Evolutionary conservation across 1,139 yeast genomes (phyloP), one percentile per base, ranked within the genome.

Genomic region (Candida sanyaensis): DNA sequence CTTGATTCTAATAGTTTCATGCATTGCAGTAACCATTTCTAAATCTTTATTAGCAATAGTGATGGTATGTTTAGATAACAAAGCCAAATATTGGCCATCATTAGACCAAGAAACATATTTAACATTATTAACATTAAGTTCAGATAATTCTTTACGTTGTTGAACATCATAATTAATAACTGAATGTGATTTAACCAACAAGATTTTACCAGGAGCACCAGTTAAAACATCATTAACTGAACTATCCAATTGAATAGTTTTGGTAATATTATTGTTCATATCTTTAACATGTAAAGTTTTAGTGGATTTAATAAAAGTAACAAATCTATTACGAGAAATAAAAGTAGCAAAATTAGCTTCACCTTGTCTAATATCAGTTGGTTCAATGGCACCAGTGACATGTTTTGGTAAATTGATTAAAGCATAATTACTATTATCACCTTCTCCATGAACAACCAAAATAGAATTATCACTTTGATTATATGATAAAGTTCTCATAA

Each of bases 1-100:
- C 75, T 95, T 95, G 62, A 95, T 90, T 68, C 99, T 81, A 58
- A 95, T 93, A 5, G 99, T 93, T 72, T 95, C 99, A 65, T 92
- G 98, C 81, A 92, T 80, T 5, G 96, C 85, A 46, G 93, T 86
- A 39, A 91, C 77, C 54, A 85, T 73, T 63, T 90, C 91, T 60
- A 93, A 78, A 55, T 84, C 85, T 65, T 83, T 87, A 60, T 83
- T 86, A 30, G 90, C 96, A 60, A 93, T 84, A 8, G 96, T 88
- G 57, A 95, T 88, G 28, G 96, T 88, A 69, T 95, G 99, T 65
- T 93, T 95, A 27, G 96, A 85, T 65, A 92, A 78, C 50, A 95
- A 75, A 1, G 99, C 99, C 56, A 92, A 80, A 62, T 89, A 80
- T 63, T 87, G 89, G 41, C 96, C 96, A 67, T 91, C 96, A 47